Conservation (phyloP, 257 asterid genomes). For the Jacaranda mimosifolia region DNA sequence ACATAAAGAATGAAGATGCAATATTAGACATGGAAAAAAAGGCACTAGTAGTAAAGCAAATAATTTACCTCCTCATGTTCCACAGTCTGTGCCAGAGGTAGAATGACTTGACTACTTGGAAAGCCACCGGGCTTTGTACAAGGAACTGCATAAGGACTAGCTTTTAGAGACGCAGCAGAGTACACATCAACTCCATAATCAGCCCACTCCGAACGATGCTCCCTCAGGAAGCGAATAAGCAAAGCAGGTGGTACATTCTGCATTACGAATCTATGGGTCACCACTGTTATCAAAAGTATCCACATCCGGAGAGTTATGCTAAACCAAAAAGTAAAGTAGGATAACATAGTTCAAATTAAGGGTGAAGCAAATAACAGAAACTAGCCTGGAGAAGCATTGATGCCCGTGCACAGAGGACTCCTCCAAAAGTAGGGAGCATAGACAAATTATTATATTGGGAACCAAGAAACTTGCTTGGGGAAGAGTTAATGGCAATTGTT, state of each 20-base stretch:
- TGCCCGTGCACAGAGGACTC: constrained; percentile 93
- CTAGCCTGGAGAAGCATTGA: constrained; percentile 96
- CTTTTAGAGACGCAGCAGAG: constrained; percentile 87
- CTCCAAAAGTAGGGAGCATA: constrained; percentile 80
- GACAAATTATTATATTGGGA: constrained; percentile 71
- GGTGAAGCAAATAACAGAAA: background rate
- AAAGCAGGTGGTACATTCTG: constrained; percentile 91
- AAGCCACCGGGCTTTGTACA: constrained; percentile 79
- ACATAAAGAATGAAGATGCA: background rate
- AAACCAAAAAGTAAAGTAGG: background rate
- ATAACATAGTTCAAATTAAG: background rate
- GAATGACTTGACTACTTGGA: constrained; percentile 84
- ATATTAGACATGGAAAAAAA: background rate
- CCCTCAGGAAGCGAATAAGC: constrained; percentile 86
- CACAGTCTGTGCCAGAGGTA: constrained; percentile 86
- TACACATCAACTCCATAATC: constrained; percentile 91
- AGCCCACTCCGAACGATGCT: constrained; percentile 97
- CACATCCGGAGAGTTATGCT: background rate
- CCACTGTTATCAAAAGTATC: background rate
- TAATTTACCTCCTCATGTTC: constrained; percentile 85
- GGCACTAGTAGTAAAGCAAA: background rate
- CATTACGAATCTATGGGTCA: constrained; percentile 10
- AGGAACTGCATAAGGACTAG: constrained; percentile 80
- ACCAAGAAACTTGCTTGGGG: constrained; percentile 84
- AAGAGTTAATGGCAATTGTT: constrained; percentile 77